Conservation (phyloP, 306 rosid species). For the Cicer cuneatum region DNA sequence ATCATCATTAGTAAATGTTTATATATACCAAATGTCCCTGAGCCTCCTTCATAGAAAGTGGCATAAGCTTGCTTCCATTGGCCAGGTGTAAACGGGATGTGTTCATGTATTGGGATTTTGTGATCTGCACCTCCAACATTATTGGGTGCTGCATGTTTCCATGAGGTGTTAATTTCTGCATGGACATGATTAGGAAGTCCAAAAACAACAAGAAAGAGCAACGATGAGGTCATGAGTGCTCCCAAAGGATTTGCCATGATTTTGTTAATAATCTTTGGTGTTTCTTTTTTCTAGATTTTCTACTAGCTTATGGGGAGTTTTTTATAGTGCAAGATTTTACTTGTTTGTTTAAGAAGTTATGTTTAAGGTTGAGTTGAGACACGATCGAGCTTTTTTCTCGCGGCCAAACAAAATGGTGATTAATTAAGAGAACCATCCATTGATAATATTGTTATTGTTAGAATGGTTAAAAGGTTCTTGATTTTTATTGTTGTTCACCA, state of each 20-base stretch:
- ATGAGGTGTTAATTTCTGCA: constrained; percentile 28
- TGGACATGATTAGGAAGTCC: constrained; percentile 31
- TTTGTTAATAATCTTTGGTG: constrained; percentile 11
- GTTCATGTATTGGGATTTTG: constrained; percentile 21
- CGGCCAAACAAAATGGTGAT: not conserved
- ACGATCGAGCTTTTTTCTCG: constrained; percentile 27
- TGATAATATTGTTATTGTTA: not conserved
- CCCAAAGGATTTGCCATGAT: constrained; percentile 43
- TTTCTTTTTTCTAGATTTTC: constrained; percentile 29
- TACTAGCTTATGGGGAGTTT: constrained; percentile 1
- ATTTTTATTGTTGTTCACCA: not conserved
- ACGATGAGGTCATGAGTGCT: constrained; percentile 35
- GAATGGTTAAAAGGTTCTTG: constrained; percentile 1
- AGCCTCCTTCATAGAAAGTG: constrained; percentile 78
- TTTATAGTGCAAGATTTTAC: not conserved
- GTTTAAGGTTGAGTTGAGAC: not conserved
- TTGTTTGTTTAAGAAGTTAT: constrained; percentile 13
- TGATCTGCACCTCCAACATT: not conserved
- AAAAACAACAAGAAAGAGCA: constrained; percentile 39
- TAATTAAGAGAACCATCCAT: constrained; percentile 24
- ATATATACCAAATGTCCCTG: constrained; percentile 65
- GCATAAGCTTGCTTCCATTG: constrained; percentile 75
- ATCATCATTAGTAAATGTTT: not conserved
- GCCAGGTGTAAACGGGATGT: constrained; percentile 30
- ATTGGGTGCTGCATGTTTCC: constrained; percentile 40